Evolutionary conservation across 306 rosid species (phyloP), one percentile per base, ranked within the genome.

Genomic region (Macrotyloma uniflorum): DNA sequence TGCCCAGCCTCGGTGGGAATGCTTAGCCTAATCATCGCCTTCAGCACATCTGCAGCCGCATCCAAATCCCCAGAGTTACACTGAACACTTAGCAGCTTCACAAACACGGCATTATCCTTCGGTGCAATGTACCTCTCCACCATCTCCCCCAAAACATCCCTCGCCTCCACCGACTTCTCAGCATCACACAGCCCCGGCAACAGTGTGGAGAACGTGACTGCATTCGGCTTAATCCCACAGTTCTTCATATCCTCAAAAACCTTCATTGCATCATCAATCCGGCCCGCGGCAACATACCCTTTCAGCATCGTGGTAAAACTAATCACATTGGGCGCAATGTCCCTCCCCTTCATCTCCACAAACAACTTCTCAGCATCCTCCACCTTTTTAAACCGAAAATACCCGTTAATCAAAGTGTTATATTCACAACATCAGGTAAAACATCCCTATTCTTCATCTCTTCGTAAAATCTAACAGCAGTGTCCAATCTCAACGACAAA

Each of bases 1-100:
- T 95, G 98, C 18, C 98, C 97, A 28, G 97, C 90, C 83, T 95
- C 97, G 0, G 98, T 92, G 1, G 98, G 98, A 82, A 95, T 87
- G 77, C 95, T 90, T 84, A 92, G 69, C 49, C 93, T 83, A 72
- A 83, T 79, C 97, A 94, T 94, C 24, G 88, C 90, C 74, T 84
- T 89, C 16, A 92, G 88, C 55, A 95, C 98, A 82, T 88, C 86
- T 0, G 85, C 83, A 45, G 97, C 98, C 4, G 96, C 93, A 85
- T 92, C 97, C 80, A 95, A 72, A 77, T 95, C 83, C 16, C 98
- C 92, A 70, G 87, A 72, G 77, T 87, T 86, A 75, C 97, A 90
- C 71, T 90, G 97, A 32, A 88, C 75, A 55, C 51, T 75, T 50
- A 92, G 59, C 81, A 95, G 63, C 65, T 74, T 88, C 84, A 83